phyloP scores from a whole-genome alignment of 2,329 filamentous ascomycete genomes.

The Leptosphaerulina australis region DNA sequence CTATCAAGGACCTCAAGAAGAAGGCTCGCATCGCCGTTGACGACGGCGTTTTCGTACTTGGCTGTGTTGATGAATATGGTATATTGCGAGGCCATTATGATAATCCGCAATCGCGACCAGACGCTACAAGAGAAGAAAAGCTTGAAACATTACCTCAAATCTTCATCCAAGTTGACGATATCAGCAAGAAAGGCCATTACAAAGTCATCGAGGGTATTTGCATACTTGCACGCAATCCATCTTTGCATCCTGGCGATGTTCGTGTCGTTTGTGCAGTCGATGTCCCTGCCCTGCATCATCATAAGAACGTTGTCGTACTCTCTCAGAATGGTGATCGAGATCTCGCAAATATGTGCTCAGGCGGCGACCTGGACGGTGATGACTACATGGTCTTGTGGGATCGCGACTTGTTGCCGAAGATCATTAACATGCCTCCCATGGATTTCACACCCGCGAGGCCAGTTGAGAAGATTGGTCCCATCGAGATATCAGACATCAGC shows the following conservation, averaged over 20 bases:
- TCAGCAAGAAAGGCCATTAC: conserved; percentile 60
- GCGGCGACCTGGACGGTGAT: conserved; percentile 93
- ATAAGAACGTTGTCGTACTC: conserved; percentile 86
- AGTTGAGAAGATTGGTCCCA: conserved; percentile 62
- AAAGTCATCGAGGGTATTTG: conserved; percentile 77
- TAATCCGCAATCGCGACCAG: conserved; percentile 51
- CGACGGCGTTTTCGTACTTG: conserved; percentile 84
- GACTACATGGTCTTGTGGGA: conserved; percentile 98
- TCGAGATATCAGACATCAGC: conserved; percentile 74
- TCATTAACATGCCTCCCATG: conserved; percentile 80
- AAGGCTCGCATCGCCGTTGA: conserved; percentile 86
- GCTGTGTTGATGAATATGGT: conserved; percentile 83
- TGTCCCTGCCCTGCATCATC: conserved; percentile 71
- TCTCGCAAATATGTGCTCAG: conserved; percentile 91
- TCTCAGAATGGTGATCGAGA: conserved; percentile 83
- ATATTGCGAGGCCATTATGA: conserved; percentile 73
- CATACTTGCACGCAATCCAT: conserved; percentile 88
- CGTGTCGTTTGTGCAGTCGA: conserved; percentile 86
- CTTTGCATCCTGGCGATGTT: conserved; percentile 89
- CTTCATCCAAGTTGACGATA: conserved; percentile 79
- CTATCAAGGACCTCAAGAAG: conserved; percentile 86
- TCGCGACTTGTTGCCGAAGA: conserved; percentile 63
- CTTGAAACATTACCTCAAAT: conserved; percentile 72
- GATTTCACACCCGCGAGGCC: conserved; percentile 69
- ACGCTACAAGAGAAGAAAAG: conserved; percentile 54